Evolutionary conservation across 331 rosid genomes (phyloP), one percentile per base, ranked within the genome.

Genomic region (Cucumis variabilis): DNA sequence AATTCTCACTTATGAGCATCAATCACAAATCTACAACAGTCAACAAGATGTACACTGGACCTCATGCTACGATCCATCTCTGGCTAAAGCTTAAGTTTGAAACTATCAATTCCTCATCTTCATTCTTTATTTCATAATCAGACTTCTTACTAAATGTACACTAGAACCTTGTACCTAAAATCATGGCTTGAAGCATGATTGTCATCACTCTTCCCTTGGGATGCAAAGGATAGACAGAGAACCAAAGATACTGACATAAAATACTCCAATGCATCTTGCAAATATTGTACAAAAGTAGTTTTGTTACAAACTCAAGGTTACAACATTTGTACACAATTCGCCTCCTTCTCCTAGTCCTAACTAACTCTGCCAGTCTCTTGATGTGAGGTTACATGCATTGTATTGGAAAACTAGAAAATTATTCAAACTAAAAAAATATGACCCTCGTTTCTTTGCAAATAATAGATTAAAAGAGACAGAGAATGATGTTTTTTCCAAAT

Each of bases 271-370:
- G 83, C 83, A 50, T 77, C 83, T 77, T 60, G 0, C 7, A 44
- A 77, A 13, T 50, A 44, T 44, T 44, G 8, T 44, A 24, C 41
- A 37, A 24, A n/a, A 24, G 65, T 25, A 77, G 73, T 75, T 7
- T 7, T 13, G 37, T 75, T 77, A 48, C 83, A 77, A 13, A 48
- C 14, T 77, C 83, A 77, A 77, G 83, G 20, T 77, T 50, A 77
- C 62, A 78, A 33, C 7, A 24, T 50, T 8, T 51, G 8, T 50
- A 78, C 83, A 78, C 44, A 78, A 24, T 37, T 11, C 17, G 10
- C 53, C 79, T 70, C 11, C 46, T 70, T 16, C 46, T 37, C 51
- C 41, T 44, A 8, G 46, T 37, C 51, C 41, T 44, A 15, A 24
- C 62, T 76, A 15, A 1, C 7, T 73, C 50, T 37, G 6, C 11